phyloP scores from a whole-genome alignment of 2,329 filamentous ascomycete species.

The Aspergillus tubingensis region DNA sequence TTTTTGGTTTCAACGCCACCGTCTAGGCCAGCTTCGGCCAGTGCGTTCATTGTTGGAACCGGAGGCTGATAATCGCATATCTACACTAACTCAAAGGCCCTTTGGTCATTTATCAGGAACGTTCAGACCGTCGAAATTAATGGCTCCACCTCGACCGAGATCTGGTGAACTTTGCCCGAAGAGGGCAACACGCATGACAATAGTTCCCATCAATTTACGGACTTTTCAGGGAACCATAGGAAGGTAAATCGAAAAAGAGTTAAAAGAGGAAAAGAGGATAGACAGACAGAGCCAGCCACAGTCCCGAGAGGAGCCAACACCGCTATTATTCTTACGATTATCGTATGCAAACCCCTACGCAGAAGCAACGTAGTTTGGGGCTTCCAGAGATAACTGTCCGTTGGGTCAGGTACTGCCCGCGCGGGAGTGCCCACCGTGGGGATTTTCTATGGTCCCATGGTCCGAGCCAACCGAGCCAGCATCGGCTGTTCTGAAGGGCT shows the following conservation, averaged over 20 bases:
- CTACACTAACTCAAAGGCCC: background rate
- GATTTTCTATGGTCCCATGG: slow-evolving; percentile 18
- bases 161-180: slow-evolving; percentile 1
- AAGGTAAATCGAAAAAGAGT: background rate
- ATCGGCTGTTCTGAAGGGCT: background rate
- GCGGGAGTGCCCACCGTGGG: slow-evolving; percentile 13
- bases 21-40: slow-evolving; percentile 12
- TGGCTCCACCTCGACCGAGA: slow-evolving; percentile 3
- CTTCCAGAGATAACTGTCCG: background rate
- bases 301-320: background rate
- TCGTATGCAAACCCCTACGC: background rate
- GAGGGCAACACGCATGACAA: slow-evolving; percentile 2
- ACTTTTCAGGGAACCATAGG: background rate
- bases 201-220: background rate
- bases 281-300: background rate
- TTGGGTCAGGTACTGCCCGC: slow-evolving; percentile 3
- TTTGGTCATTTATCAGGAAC: background rate
- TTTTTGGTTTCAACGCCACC: slow-evolving; percentile 15
- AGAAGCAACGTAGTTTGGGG: background rate
- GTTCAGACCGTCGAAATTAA: slow-evolving; percentile 3
- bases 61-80: background rate
- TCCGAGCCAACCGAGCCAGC: background rate
- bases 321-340: background rate
- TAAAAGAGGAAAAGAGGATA: background rate
- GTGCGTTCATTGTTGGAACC: background rate